Evolutionary conservation across 768 basidiomycete genomes (phyloP), one percentile per base, ranked within the genome.

Genomic region (Tylopilus sp.): DNA sequence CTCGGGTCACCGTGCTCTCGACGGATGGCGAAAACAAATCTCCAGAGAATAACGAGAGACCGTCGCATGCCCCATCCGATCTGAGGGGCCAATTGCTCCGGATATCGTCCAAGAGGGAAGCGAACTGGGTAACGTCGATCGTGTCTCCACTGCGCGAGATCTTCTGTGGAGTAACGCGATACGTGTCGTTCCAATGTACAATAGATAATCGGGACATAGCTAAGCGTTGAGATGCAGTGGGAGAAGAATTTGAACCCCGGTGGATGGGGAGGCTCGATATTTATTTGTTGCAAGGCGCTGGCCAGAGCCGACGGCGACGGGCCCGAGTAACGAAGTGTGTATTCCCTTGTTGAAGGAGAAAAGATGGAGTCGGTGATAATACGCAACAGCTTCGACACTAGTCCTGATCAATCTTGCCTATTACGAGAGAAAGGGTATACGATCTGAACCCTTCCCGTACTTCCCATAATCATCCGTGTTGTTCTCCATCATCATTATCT

Each of bases 91-190:
- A 92, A 34, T 69, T 66, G 46, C 74, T 70, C 46, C 89, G 78
- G 26, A 90, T 72, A 53, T 79, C 75, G 49, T 87, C 76, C 24
- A 94, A 70, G 31, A 88, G 74, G 11, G 83, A 80, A n/a, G 82
- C 82, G 68, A 93, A 95, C 67, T 94, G 91, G 12, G 88, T 85
- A 24, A 92, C 90, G 67, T 90, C 87, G 61, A 95, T 87, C n/a
- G 85, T 87, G 42, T 82, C 82, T 2, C 69, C 60, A 14, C 79
- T 76, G 11, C 65, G 71, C 0, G 73, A 72, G 25, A 86, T 61
- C 64, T 87, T 90, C 67, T 93, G 91, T 11, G 85, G 83, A 6
- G 78, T 75, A 30, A 92, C 87, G 22, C 90, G 83, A 70, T 95
- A 96, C 22, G 85, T 87, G 64, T 91, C 89, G 71, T 90, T 90